These are phyloP conservation scores for Adiantum capillusveneris DNA, from an alignment of 75 land plant genomes.

Conservation along the genomic window DNA sequence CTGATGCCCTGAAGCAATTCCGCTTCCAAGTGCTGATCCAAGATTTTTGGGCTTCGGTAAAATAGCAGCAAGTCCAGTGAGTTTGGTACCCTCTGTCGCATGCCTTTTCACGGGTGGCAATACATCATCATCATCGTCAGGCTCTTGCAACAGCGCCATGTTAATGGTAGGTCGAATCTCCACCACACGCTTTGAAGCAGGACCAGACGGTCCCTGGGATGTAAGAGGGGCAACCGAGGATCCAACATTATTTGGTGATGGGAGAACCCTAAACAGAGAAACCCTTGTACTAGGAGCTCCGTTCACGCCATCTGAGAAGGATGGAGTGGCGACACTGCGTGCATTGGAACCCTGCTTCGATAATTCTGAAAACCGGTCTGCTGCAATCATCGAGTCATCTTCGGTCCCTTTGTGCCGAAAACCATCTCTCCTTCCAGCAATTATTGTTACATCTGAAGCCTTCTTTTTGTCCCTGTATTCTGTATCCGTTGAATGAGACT, in stretches of 20 bases:
- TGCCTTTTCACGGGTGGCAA: constrained; percentile 7
- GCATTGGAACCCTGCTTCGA: constrained; percentile 17
- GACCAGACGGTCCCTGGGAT: not conserved
- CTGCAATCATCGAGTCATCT: not conserved
- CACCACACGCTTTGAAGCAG: constrained; percentile 38
- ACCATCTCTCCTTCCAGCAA: not conserved
- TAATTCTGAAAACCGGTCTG: not conserved
- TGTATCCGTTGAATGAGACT: not conserved
- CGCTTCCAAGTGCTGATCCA: constrained; percentile 12
- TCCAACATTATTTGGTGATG: constrained; percentile 1
- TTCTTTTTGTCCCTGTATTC: not conserved
- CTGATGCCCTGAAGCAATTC: constrained; percentile 1
- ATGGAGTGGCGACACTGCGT: too few species aligned
- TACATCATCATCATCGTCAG: constrained; percentile 23
- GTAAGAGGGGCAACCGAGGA: not conserved
- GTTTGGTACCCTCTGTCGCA: constrained; percentile 9
- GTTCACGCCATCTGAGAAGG: constrained; percentile 21
- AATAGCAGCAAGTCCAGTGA: constrained; percentile 18
- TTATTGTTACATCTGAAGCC: not conserved
- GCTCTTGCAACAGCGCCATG: constrained; percentile 8
- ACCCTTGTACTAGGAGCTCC: constrained; percentile 27
- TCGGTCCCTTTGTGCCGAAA: not conserved
- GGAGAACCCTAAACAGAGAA: constrained; percentile 2
- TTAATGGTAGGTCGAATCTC: constrained; percentile 56
- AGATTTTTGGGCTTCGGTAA: constrained; percentile 48